Base-by-base conservation (phyloP, 768 basidiomycete species). In the Pluteus cervinus region DNA sequence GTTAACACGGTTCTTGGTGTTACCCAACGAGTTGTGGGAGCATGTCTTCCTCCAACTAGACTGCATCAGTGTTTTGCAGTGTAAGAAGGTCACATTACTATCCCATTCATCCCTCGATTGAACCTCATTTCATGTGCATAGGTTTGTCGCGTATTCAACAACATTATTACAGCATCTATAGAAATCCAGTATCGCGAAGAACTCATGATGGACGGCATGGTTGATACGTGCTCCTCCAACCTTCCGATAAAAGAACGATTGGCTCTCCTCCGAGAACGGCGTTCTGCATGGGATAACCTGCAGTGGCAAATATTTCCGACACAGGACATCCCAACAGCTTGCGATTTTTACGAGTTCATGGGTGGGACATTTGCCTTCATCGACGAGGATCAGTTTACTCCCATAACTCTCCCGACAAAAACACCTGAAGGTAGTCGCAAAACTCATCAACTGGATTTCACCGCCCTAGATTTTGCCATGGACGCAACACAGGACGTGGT, bases 401-500 rank as follows among this genome's bases (percentile, higher is more conserved):
- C 51, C 4, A 26, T 51, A 4, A 42, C 50, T 23, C 34, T 65
- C 39, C 51, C 64, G 33, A 40, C 57, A 14, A 32, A 47, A 45
- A 42, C 43, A 24, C 32, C 39, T 16, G 37, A 40, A 8, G 46
- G 49, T 7, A 39, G 47, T 11, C 35, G 52, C 1, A 16, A 52
- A 10, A 45, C 47, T 31, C 47, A 57, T 37, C 36, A 55, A 14
- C 61, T 66, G 26, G 60, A 73, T 20, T 29, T 78, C 1, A 41
- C 53, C 6, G 61, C 66, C 25, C 61, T 71, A 29, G 79, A 81
- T 48, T 77, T 81, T 42, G 76, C 75, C 0, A 71, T 81, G n/a
- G 79, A 81, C 45, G 76, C 80, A 1, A 67, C 73, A 4, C 80
- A 81, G 51, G 76, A 81, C 44, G 48, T 81, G 31, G 57, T 80